phyloP scores from a whole-genome alignment of 2,329 filamentous ascomycete species.

The Sphaerostilbella broomeana region DNA sequence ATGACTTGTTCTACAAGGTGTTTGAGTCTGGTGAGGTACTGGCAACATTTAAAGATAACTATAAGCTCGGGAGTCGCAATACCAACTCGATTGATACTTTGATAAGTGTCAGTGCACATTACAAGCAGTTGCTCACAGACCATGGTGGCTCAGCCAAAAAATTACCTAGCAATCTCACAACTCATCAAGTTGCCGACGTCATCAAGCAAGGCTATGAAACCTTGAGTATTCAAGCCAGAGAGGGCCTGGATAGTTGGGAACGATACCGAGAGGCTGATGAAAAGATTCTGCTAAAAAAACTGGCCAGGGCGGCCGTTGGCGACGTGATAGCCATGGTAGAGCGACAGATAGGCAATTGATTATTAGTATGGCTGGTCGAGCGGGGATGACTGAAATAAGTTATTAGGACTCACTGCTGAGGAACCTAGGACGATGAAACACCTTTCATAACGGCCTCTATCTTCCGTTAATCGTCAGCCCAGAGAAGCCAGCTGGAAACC shows the following conservation, averaged over 20 bases:
- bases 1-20: slow-evolving; percentile 97
- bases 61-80: slow-evolving; percentile 50
- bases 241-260: slow-evolving; percentile 81
- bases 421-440: too few relatives aligned
- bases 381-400: too few relatives aligned
- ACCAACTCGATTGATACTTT: slow-evolving; percentile 76
- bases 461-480: too few relatives aligned
- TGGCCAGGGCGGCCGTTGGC: slow-evolving; percentile 68
- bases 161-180: slow-evolving; percentile 65
- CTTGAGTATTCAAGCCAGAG: slow-evolving; percentile 80
- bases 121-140: slow-evolving; percentile 71
- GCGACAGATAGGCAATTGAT: too few relatives aligned
- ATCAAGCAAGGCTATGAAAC: slow-evolving; percentile 98
- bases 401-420: too few relatives aligned
- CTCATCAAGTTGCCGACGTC: slow-evolving; percentile 75
- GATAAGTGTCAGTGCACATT: slow-evolving; percentile 76
- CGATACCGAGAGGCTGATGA: slow-evolving; percentile 82
- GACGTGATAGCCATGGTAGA: slow-evolving; percentile 50
- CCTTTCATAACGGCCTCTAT: too few relatives aligned
- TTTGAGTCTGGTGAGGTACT: slow-evolving; percentile 85
- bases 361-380: too few relatives aligned
- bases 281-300: slow-evolving; percentile 77
- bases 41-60: slow-evolving; percentile 73
- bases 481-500: too few relatives aligned
- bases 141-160: slow-evolving; percentile 34